A percentile compares a stretch with the other conserved stretches of the same genome.
phyloP scores from a whole-genome alignment of 164 flowering plant genomes.

The Vitis rupestris region DNA sequence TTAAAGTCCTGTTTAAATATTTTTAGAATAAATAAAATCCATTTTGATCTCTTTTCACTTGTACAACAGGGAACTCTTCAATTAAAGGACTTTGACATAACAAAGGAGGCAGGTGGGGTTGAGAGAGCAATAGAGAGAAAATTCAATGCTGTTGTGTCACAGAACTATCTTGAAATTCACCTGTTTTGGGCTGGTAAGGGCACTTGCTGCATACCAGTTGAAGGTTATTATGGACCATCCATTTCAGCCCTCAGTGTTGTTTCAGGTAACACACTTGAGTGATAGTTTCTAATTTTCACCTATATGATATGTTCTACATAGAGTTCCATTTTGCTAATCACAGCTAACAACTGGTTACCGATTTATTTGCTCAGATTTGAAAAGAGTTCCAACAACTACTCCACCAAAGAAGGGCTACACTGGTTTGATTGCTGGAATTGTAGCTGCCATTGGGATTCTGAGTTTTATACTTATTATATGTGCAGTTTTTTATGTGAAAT shows the following conservation, averaged over 20 bases:
- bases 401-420: too few species aligned
- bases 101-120: background rate
- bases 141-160: background rate
- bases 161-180: conserved; percentile 11
- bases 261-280: conserved; percentile 6
- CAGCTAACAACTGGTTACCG: background rate
- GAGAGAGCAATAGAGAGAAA: background rate
- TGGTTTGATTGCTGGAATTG: too few species aligned
- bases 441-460: too few species aligned
- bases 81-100: background rate
- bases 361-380: background rate
- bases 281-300: too few species aligned
- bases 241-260: conserved; percentile 7
- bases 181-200: too few species aligned
- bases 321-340: too few species aligned
- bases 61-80: background rate
- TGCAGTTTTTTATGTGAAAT: too few species aligned
- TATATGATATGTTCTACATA: too few species aligned
- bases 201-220: background rate
- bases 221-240: conserved; percentile 6
- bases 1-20: background rate
- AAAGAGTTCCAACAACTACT: too few species aligned
- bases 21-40: too few species aligned
- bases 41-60: background rate
- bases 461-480: too few species aligned